Conservation (phyloP, 345 rosid species). For the Dipteronia dyeriana region DNA sequence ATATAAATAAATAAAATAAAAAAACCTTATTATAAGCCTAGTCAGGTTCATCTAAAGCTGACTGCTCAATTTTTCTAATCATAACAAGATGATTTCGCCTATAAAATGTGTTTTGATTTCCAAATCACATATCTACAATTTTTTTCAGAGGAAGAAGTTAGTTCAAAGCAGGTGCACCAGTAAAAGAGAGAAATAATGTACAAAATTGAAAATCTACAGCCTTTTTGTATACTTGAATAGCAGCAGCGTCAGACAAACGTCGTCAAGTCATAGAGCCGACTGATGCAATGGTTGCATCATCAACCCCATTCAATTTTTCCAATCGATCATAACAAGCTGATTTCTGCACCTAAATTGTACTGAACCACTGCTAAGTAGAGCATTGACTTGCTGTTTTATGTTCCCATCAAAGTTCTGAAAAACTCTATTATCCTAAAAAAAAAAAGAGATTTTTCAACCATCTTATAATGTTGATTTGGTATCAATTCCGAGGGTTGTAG, state of each 20-base stretch:
- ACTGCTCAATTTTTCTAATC: too few species aligned
- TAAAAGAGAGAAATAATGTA: background rate
- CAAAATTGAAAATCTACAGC: background rate
- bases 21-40: too few species aligned
- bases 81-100: background rate
- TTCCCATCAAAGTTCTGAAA: constrained; percentile 1
- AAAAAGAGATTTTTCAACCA: background rate
- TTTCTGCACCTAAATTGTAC: background rate
- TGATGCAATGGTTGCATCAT: background rate
- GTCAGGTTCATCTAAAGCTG: too few species aligned
- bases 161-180: background rate
- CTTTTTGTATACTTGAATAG: background rate
- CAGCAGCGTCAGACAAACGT: background rate
- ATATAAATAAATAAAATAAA: too few species aligned
- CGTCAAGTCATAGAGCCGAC: background rate
- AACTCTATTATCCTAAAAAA: background rate
- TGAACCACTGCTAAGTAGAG: background rate
- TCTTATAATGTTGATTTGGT: background rate
- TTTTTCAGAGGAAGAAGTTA: background rate
- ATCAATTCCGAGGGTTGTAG: background rate
- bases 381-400: background rate
- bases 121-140: background rate
- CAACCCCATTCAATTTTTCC: background rate
- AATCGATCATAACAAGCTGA: background rate
- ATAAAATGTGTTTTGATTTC: background rate